Evolutionary conservation across 306 rosid genomes (phyloP), one percentile per base, ranked within the genome.

Genomic region (Cyclanthera cordifolia): DNA sequence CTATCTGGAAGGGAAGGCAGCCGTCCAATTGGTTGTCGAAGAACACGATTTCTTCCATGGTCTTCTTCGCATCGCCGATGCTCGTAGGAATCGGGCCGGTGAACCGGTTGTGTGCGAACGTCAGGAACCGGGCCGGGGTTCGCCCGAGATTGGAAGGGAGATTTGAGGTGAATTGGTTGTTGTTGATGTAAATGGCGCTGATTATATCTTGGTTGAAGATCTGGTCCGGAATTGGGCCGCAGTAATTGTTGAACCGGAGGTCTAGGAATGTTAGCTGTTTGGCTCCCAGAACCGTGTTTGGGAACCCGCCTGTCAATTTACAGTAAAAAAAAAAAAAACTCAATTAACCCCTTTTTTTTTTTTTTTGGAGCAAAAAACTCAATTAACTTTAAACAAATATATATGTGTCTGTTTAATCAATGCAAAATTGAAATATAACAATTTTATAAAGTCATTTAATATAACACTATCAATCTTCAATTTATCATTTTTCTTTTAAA

Each of bases 181-280:
- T 77, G 86, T 91, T 91, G 69, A 88, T 39, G 80, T 87, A 87
- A 75, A 89, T 88, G n/a, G 89, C 80, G 1, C 85, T 90, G 30
- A 85, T 87, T 0, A 92, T 79, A 0, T 77, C 81, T n/a, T 46
- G 53, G 0, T 8, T 0, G 55, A 89, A 89, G 23, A 92, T 34
- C 0, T 70, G 9, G 0, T 53, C 11, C 0, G 88, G 90, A 46
- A 92, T 16, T 0, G 74, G 1, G 0, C 93, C 96, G 3, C 0
- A 0, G 9, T 72, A 63, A 0, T 0, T 0, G 78, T 92, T 92
- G 73, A 81, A 92, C 64, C 98, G 80, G 65, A 92, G 83, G 72
- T 92, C 98, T 3, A 92, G 46, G 73, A 89, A 92, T 2, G 91
- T 79, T 4, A 92, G 67, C 0, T 37, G 4, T 1, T 0, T 49